These are phyloP conservation scores for Cenchrus purpureus DNA, from an alignment of 176 grass and related monocot genomes.

Conservation along the genomic window DNA sequence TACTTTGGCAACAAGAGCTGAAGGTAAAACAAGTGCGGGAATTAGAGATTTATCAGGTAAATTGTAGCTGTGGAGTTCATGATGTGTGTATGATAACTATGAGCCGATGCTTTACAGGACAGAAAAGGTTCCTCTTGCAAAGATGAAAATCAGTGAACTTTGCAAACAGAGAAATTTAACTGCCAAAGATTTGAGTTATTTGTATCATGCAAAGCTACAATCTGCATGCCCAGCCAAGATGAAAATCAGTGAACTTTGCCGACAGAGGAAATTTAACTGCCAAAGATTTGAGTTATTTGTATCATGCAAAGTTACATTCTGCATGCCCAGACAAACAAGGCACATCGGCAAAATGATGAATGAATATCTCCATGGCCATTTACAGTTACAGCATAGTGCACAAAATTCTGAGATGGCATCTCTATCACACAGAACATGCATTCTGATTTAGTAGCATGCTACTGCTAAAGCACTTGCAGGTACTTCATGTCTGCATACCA, in stretches of 20 bases:
- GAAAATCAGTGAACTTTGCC: background rate
- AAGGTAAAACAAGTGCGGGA: background rate
- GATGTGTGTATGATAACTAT: background rate
- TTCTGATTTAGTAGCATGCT: background rate
- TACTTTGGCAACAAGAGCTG: background rate
- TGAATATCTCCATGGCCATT: constrained; percentile 8
- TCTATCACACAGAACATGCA: constrained; percentile 23
- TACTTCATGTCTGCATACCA: constrained; percentile 36
- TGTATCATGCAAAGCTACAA: constrained; percentile 14
- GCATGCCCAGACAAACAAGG: constrained; percentile 17
- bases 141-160: background rate
- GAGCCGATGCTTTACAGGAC: background rate
- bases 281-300: background rate
- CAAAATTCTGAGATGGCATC: background rate
- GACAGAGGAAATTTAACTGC: background rate
- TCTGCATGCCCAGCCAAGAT: constrained; percentile 15
- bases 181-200: background rate
- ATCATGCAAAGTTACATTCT: constrained; percentile 20
- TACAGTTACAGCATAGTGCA: constrained; percentile 30
- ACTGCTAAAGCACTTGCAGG: background rate
- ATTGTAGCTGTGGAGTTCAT: background rate
- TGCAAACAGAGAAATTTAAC: background rate
- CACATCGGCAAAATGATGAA: constrained; percentile 11
- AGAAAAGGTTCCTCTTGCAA: background rate
- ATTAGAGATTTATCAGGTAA: background rate